Evolutionary conservation across 305 asterid genomes (phyloP).

Genomic region (Coffea humblotiana): DNA sequence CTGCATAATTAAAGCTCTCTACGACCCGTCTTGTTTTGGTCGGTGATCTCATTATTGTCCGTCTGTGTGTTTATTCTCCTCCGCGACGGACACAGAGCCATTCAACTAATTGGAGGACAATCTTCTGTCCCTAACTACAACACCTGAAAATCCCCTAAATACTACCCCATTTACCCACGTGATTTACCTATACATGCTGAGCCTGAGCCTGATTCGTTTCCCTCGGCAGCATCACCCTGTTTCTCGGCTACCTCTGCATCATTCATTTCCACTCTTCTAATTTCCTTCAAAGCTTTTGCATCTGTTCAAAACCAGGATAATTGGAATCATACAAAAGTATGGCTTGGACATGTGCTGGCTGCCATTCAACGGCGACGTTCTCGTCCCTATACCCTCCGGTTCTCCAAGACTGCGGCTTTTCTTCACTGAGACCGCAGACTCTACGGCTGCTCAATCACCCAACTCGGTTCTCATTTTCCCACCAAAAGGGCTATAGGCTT

Average conservation of each 20-base stretch:
- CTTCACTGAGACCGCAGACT: conserved; percentile 29
- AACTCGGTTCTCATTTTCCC: conserved; percentile 35
- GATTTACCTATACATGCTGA: background rate
- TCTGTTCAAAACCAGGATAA: no score
- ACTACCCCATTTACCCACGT: background rate
- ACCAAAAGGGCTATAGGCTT: conserved; percentile 27
- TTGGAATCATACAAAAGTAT: background rate
- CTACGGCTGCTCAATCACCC: conserved; percentile 30
- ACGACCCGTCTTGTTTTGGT: background rate
- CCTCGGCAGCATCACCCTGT: background rate
- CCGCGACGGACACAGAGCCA: background rate
- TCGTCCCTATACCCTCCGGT: conserved; percentile 29
- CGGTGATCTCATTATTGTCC: background rate
- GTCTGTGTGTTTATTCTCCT: background rate
- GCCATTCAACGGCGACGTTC: conserved; percentile 29
- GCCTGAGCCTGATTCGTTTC: background rate
- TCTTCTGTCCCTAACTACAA: background rate
- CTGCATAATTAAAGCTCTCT: no score
- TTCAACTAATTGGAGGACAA: background rate
- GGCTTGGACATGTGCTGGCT: conserved; percentile 10
- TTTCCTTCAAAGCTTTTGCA: background rate
- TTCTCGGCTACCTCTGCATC: background rate
- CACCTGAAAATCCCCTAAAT: background rate
- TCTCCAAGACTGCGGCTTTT: conserved; percentile 14
- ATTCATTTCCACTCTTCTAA: background rate